Evolutionary conservation across 169 alveolate species (phyloP), one percentile per base, ranked within the genome.

Genomic region (Cryptosporidium ubiquitum): DNA sequence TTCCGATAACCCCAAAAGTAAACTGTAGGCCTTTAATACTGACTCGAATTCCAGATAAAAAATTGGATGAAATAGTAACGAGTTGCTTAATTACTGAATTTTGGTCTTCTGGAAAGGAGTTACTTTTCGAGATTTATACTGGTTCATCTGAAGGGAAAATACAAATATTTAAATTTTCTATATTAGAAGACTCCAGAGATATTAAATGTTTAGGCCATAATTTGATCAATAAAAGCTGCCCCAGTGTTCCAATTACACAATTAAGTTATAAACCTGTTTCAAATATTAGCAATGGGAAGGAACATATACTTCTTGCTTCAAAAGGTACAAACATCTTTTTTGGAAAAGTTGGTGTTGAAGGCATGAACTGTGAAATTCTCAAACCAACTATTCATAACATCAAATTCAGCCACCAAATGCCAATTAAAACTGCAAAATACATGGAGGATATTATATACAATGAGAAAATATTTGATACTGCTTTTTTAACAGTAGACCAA

Each of bases 141-240:
- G 89, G 89, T 26, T 39, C 89, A 16, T 79, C 89, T 3, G 51
- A 33, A 33, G 89, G 89, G 39, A 58, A 52, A 16, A 37, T 79
- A 14, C 49, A 58, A 14, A 26, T 79, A 23, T 39, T 79, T 64
- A 60, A 37, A 61, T 79, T 60, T 23, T 58, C 68, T 7, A 3
- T 57, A 1, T 12, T 33, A 2, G 40, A 44, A 23, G 51, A 42
- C 4, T 58, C 18, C 18, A n/a, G 35, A 42, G 6, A 2, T 9
- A 29, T 79, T n/a, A 79, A 26, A 37, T 79, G 89, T 29, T 33
- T 79, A 29, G 44, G 52, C 0, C n/a, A 40, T 37, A 39, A 40
- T 20, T 26, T 23, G 20, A 42, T 79, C 23, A 10, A 79, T 9
- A 64, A 47, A 47, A 39, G 35, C 68, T 12, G 23, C n/a, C 89